Evolutionary conservation across 2,329 filamentous ascomycete genomes (phyloP).

Genomic region (Coniella vitis): DNA sequence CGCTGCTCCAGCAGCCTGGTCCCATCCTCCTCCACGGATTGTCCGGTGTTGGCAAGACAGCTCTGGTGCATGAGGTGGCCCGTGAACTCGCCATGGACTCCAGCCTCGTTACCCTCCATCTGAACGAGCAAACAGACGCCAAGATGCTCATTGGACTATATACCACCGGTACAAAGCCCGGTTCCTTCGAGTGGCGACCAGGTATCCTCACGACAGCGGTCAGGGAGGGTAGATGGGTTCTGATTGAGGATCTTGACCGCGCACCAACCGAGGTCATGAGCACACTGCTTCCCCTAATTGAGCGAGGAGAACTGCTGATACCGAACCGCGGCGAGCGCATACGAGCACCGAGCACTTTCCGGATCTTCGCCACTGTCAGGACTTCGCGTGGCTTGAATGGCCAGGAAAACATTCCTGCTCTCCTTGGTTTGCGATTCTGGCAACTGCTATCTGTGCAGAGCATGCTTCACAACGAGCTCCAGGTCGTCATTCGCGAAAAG

Average conservation of each 20-base stretch:
- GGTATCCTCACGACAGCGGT: conserved; percentile 93
- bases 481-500: conserved; percentile 62
- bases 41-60: conserved; percentile 86
- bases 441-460: conserved; percentile 62
- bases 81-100: conserved; percentile 70
- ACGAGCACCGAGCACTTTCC: conserved; percentile 75
- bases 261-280: conserved; percentile 94
- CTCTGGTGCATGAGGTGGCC: conserved; percentile 75
- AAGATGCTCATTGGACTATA: conserved; percentile 95
- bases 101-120: conserved; percentile 84
- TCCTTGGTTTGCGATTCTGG: conserved; percentile 87
- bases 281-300: conserved; percentile 84
- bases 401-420: conserved; percentile 58
- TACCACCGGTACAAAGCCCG: conserved; percentile 78
- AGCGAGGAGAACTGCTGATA: conserved; percentile 83
- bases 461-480: conserved; percentile 63
- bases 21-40: conserved; percentile 78
- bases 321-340: conserved; percentile 84
- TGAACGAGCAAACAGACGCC: conserved; percentile 97
- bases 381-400: conserved; percentile 64
- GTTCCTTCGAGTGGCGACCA: conserved; percentile 85
- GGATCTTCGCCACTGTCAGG: conserved; percentile 85
- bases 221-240: conserved; percentile 87
- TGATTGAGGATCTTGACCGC: conserved; percentile 94
- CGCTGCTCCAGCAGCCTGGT: conserved; percentile 56